These are phyloP conservation scores for Termitomyces sp. DNA, from an alignment of 768 basidiomycete species.

Conservation along the genomic window DNA sequence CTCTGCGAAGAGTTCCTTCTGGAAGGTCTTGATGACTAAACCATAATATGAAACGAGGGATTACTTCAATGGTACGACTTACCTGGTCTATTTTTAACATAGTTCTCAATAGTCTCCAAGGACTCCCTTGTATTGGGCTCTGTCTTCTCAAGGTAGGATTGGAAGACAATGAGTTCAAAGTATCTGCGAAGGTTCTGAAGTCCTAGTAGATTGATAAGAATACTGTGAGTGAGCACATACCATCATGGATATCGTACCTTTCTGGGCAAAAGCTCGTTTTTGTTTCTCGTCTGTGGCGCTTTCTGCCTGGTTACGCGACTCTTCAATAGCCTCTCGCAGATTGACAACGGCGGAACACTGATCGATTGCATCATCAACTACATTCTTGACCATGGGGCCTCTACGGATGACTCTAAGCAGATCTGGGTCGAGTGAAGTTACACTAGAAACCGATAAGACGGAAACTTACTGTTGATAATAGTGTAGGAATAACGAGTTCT, in stretches of 20 bases:
- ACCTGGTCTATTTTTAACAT: conserved; percentile 84
- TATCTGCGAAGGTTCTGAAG: conserved; percentile 80
- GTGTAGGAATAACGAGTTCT: conserved; percentile 64
- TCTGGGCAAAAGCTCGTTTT: conserved; percentile 60
- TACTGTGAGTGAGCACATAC: neutral
- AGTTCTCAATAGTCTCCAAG: conserved; percentile 74
- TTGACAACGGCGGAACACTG: conserved; percentile 80
- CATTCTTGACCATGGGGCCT: conserved; percentile 79
- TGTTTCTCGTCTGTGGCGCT: conserved; percentile 68
- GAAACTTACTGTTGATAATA: conserved; percentile 76
- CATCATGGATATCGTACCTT: conserved; percentile 41
- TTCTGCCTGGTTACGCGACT: conserved; percentile 70
- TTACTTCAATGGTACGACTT: conserved; percentile 6
- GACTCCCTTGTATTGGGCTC: conserved; percentile 75
- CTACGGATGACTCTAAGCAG: conserved; percentile 64
- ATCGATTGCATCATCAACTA: conserved; percentile 86
- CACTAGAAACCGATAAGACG: neutral
- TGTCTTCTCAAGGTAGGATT: conserved; percentile 80
- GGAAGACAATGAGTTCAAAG: conserved; percentile 83
- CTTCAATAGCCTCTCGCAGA: conserved; percentile 84
- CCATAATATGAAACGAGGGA: neutral
- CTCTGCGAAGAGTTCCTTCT: conserved; percentile 82
- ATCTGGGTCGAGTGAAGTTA: conserved; percentile 21
- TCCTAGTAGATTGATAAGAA: conserved; percentile 32
- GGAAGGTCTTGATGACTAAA: conserved; percentile 89